These are phyloP conservation scores for Eremothecium gossypii DNA, from an alignment of 1,139 yeast genomes.

Conservation along the genomic window DNA sequence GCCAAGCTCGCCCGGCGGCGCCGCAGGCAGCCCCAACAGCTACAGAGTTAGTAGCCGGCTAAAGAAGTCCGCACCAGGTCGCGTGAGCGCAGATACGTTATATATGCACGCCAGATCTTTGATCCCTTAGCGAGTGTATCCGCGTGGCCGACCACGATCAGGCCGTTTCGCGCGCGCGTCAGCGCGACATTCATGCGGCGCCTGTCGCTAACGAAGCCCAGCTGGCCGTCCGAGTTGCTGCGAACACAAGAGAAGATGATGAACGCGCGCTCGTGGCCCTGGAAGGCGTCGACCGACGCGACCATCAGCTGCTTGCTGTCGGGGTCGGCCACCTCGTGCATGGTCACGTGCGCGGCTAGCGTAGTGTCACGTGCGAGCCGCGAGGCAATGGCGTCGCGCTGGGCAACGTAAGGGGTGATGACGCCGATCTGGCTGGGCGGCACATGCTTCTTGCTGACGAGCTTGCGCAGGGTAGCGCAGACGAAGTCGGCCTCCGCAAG, in stretches of 20 bases:
- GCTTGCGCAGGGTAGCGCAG: too few relatives aligned
- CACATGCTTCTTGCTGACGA: conserved; percentile 39
- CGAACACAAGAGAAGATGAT: conserved; percentile 54
- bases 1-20: too few relatives aligned
- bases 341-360: conserved; percentile 45
- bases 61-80: conserved; percentile 16
- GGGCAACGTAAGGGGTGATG: conserved; percentile 67
- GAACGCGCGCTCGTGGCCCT: conserved; percentile 55
- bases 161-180: conserved; percentile 52
- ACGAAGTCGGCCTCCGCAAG: too few relatives aligned
- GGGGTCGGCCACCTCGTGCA: conserved; percentile 48
- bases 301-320: conserved; percentile 37
- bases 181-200: conserved; percentile 55
- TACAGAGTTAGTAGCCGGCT: conserved; percentile 12
- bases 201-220: conserved; percentile 51
- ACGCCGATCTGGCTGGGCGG: conserved; percentile 47
- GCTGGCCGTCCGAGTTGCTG: conserved; percentile 40
- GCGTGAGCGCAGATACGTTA: conserved; percentile 30
- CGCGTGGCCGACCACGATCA: conserved; percentile 49
- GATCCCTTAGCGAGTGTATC: conserved; percentile 41
- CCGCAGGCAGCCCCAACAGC: too few relatives aligned
- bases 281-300: conserved; percentile 61
- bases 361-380: conserved; percentile 41
- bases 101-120: conserved; percentile 45
- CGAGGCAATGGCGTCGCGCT: conserved; percentile 52